These are phyloP conservation scores for Suhomyces coccinellae DNA, from an alignment of 1,139 yeast species.

Conservation along the genomic window DNA sequence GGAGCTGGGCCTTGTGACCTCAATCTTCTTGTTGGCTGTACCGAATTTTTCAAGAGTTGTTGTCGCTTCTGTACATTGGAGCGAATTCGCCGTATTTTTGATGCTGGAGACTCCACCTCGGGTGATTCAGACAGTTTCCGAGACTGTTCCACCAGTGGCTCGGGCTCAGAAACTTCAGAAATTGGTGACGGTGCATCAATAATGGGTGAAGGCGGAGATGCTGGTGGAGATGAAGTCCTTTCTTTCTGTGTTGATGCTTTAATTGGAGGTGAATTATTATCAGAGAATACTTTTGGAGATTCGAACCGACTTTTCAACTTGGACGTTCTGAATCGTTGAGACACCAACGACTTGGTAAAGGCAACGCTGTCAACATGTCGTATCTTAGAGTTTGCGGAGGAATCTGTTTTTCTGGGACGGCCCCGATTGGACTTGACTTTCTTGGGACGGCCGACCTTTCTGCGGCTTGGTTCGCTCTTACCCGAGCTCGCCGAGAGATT, in stretches of 20 bases:
- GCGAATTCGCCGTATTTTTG: slow-evolving; percentile 9
- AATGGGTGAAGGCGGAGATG: not conserved
- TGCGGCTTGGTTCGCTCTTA: not conserved
- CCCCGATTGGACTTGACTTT: slow-evolving; percentile 14
- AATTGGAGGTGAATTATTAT: not conserved
- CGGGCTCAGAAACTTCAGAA: not conserved
- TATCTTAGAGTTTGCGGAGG: slow-evolving; percentile 6
- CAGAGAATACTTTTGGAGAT: not conserved
- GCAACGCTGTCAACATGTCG: slow-evolving; percentile 14
- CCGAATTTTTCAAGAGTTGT: slow-evolving; percentile 1
- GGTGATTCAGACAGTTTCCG: not conserved
- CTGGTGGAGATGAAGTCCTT: not conserved
- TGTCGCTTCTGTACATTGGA: slow-evolving; percentile 10
- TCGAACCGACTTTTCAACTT: slow-evolving; percentile 4
- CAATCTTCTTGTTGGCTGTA: not conserved
- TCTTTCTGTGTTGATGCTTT: no score
- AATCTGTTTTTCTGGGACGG: slow-evolving; percentile 13
- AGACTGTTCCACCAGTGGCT: not conserved
- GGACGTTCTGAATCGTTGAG: slow-evolving; percentile 10
- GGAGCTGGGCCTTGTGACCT: slow-evolving; percentile 1
- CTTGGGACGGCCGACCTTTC: slow-evolving; percentile 10
- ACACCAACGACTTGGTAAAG: slow-evolving; percentile 15
- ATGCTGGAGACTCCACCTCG: slow-evolving; percentile 7
- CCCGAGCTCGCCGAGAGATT: not conserved
- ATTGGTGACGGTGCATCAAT: slow-evolving; percentile 1